These are phyloP conservation scores for Pythium grandisporangium DNA, from an alignment of 352 stramenopile genomes.

Conservation along the genomic window DNA sequence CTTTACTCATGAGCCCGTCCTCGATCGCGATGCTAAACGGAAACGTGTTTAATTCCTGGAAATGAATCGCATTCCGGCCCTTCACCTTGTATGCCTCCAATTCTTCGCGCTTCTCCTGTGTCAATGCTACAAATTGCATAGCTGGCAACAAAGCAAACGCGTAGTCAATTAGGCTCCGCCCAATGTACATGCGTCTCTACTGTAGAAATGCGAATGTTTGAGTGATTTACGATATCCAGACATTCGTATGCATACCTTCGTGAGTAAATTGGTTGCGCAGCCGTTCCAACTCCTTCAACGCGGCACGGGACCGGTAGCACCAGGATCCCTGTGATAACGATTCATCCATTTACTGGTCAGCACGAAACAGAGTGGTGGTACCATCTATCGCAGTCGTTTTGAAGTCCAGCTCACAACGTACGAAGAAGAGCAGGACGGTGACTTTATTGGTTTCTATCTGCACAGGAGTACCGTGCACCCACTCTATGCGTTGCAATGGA, in stretches of 20 bases:
- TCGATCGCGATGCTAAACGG: slow-evolving; percentile 58
- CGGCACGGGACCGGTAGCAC: slow-evolving; percentile 41
- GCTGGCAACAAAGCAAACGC: slow-evolving; percentile 8
- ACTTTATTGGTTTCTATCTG: slow-evolving; percentile 49
- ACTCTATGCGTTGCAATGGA: slow-evolving; percentile 37
- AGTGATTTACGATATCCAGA: no score
- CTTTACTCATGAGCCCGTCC: slow-evolving; percentile 58
- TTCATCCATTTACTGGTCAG: no score
- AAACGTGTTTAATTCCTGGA: slow-evolving; percentile 38
- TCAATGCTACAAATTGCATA: slow-evolving; percentile 56
- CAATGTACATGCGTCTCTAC: not conserved
- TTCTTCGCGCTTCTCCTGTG: slow-evolving; percentile 58
- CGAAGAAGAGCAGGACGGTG: slow-evolving; percentile 73
- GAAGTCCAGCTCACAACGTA: slow-evolving; percentile 21
- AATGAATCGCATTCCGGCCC: slow-evolving; percentile 40
- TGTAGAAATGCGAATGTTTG: no score
- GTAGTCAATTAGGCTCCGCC: not conserved
- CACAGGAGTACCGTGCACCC: slow-evolving; percentile 36
- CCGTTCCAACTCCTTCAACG: slow-evolving; percentile 35
- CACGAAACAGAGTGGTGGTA: no score
- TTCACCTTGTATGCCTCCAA: slow-evolving; percentile 52
- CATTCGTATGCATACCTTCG: slow-evolving; percentile 20
- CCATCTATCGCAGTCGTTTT: no score
- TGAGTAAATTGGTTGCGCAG: slow-evolving; percentile 24
- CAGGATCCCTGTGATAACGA: slow-evolving; percentile 39